These are phyloP conservation scores for Penicillium verhagenii DNA, from an alignment of 495 filamentous ascomycete species.

Conservation along the genomic window DNA sequence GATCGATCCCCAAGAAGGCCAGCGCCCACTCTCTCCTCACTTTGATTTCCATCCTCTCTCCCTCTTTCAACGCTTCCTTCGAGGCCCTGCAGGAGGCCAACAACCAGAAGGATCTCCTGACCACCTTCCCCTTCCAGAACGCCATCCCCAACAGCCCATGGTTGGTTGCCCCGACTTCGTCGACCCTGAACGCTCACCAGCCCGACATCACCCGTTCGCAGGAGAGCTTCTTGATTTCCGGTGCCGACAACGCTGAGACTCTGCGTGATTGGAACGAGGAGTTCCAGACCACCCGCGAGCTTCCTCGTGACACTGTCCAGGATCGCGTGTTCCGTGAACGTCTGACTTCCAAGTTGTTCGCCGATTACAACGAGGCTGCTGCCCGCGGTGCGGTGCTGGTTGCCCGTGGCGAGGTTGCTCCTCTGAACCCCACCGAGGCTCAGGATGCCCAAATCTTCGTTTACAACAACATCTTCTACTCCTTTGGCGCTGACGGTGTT, in stretches of 20 bases:
- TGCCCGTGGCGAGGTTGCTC: constrained; percentile 87
- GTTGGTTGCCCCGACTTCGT: constrained; percentile 70
- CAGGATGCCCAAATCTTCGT: constrained; percentile 97
- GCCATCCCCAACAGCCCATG: constrained; percentile 89
- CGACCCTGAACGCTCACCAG: constrained; percentile 66
- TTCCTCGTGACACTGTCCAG: constrained; percentile 88
- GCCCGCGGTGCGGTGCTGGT: constrained; percentile 91
- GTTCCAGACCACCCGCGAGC: constrained; percentile 92
- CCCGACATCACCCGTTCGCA: constrained; percentile 86
- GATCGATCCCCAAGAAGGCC: constrained; percentile 62
- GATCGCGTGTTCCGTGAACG: constrained; percentile 96
- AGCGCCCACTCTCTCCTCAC: constrained; percentile 84
- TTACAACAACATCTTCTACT: constrained; percentile 99
- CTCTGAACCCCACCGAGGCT: constrained; percentile 93
- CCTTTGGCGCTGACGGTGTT: constrained; percentile 95
- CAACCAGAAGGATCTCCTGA: constrained; percentile 78
- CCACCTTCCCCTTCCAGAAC: constrained; percentile 93
- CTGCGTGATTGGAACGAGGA: constrained; percentile 99
- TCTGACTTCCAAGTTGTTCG: constrained; percentile 90
- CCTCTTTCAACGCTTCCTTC: constrained; percentile 75
- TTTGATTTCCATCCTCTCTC: constrained; percentile 73
- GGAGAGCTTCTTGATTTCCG: constrained; percentile 85
- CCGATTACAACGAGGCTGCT: constrained; percentile 95
- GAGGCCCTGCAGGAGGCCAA: constrained; percentile 73
- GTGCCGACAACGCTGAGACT: constrained; percentile 89